These are phyloP conservation scores for Thielaviopsis cerberus DNA, from an alignment of 2,329 filamentous ascomycete species.

Conservation along the genomic window DNA sequence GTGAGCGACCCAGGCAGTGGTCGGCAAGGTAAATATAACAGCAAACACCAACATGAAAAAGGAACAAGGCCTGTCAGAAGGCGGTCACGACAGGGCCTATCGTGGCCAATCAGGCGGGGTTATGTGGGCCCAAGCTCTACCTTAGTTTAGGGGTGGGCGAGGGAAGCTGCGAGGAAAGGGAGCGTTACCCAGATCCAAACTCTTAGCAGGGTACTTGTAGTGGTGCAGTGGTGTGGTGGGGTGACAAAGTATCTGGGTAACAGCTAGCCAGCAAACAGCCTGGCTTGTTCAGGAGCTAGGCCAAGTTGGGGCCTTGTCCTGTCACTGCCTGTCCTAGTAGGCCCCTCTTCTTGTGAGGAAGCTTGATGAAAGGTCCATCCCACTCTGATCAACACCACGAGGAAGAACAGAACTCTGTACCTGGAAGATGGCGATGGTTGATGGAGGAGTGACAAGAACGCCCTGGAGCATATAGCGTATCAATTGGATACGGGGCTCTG, in stretches of 20 bases:
- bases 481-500: not conserved
- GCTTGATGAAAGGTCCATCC: not conserved
- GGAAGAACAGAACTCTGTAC: not conserved
- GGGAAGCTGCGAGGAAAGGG: slow-evolving; percentile 8
- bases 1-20: too few relatives aligned
- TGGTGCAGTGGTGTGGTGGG: not conserved
- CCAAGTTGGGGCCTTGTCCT: not conserved
- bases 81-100: slow-evolving; percentile 9
- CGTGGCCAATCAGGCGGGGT: slow-evolving; percentile 12
- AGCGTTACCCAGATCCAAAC: not conserved
- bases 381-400: not conserved
- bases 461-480: too few relatives aligned
- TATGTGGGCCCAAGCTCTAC: slow-evolving; percentile 10
- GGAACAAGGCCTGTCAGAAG: not conserved
- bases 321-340: not conserved
- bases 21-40: too few relatives aligned
- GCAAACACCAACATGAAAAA: too few relatives aligned
- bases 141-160: slow-evolving; percentile 7
- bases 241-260: not conserved
- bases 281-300: not conserved
- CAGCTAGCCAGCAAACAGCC: not conserved
- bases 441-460: not conserved
- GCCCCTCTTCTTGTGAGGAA: not conserved
- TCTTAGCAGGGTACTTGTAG: not conserved
- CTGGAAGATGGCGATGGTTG: not conserved